A percentile compares a stretch with the other conserved stretches of the same genome.
These are phyloP conservation scores for Trichoderma sp. DNA, from an alignment of 2,329 filamentous ascomycete species.

Conservation along the genomic window DNA sequence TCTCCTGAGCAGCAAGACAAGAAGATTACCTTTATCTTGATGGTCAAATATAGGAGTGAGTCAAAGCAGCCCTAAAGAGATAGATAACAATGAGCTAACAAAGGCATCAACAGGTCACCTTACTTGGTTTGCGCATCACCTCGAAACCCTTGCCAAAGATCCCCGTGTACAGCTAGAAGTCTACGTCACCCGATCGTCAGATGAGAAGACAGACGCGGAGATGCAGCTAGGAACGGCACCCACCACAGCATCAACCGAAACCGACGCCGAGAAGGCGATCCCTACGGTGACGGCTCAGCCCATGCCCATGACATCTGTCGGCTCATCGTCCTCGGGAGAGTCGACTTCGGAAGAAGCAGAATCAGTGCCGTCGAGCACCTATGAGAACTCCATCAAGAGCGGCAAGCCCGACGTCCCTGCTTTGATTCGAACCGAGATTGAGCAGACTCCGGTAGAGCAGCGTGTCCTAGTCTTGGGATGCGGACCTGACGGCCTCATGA, in stretches of 20 bases:
- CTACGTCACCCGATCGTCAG: constrained; percentile 42
- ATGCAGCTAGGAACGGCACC: constrained; percentile 26
- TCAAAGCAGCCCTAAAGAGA: not conserved
- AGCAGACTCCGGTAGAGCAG: constrained; percentile 36
- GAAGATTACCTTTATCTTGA: constrained; percentile 47
- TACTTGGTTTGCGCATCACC: constrained; percentile 45
- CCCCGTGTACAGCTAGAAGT: constrained; percentile 40
- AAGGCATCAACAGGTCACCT: constrained; percentile 38
- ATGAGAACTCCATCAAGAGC: constrained; percentile 37
- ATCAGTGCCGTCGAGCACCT: constrained; percentile 15
- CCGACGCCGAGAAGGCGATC: constrained; percentile 27
- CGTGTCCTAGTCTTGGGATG: constrained; percentile 51
- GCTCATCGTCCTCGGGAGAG: constrained; percentile 31
- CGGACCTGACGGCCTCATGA: constrained; percentile 50
- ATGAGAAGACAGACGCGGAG: not conserved
- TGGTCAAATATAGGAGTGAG: constrained; percentile 45
- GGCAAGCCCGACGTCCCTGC: constrained; percentile 45
- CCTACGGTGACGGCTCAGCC: not conserved
- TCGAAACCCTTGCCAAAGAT: constrained; percentile 40
- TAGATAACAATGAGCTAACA: not conserved
- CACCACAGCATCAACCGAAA: constrained; percentile 21
- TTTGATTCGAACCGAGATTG: constrained; percentile 43
- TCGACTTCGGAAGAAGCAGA: constrained; percentile 32
- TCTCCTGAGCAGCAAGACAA: constrained; percentile 31
- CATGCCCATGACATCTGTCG: not conserved